Evolutionary conservation across 1,284 basidiomycete species (phyloP), one percentile per base, ranked within the genome.

Genomic region (Rhodofomes roseus): DNA sequence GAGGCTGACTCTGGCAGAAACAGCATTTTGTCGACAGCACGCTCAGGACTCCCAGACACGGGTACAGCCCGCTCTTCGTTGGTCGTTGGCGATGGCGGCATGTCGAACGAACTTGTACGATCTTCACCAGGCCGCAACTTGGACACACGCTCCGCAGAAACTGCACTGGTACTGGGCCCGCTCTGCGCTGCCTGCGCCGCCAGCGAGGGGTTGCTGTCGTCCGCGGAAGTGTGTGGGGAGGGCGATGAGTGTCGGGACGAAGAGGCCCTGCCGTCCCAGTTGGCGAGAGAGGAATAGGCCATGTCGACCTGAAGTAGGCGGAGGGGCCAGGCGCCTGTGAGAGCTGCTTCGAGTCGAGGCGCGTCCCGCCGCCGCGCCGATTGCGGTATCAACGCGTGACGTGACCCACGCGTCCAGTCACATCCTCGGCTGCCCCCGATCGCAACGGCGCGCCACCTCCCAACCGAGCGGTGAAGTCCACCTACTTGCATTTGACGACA

Each of bases 231-330:
- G 4, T 27, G 54, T 34, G 5, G 4, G 16, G 43, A 53, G 46
- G 55, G 61, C 48, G 37, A 60, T 55, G 53, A 51, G 14, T 8
- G 53, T 4, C 25, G 39, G 18, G 20, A 9, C 5, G 46, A 50
- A 40, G 1, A 53, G 37, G 34, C 39, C 14, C 65, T 51, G 50
- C 69, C 69, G 57, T 69, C 67, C 69, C 69, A 70, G 53, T 70
- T 70, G 8, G 69, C 69, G 54, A 70, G 69, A 56, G 65, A 63
- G 9, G 68, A 69, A 59, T 64, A 67, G 20, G 55, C 41, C 54
- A 60, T 56, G 54, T 39, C 39, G 57, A 23, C 44, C 55, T 36
- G 23, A 41, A 20, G 18, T 34, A 51, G 34, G n/a, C 43, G 48
- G 44, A 57, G 43, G 20, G 43, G 25, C 22, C 37, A 55, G 25